Evolutionary conservation across 208 protist species (phyloP).

Genomic region (Herpetomonas muscarum): DNA sequence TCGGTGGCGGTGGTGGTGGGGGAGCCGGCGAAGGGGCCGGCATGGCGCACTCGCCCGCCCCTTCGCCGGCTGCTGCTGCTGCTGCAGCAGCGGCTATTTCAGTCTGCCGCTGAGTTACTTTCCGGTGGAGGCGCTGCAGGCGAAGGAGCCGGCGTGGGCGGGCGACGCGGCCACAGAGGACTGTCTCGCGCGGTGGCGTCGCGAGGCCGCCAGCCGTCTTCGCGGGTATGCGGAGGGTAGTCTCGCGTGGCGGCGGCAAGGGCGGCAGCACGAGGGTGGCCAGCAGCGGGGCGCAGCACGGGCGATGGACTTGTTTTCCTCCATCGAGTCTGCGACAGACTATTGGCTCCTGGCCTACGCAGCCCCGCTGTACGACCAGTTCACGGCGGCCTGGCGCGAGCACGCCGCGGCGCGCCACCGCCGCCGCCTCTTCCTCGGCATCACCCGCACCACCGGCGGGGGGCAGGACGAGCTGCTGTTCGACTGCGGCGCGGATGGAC

Average conservation of each 20-base stretch:
- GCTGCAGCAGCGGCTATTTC: background rate
- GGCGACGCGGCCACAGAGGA: too few relatives aligned
- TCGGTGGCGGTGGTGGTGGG: too few relatives aligned
- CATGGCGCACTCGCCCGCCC: background rate
- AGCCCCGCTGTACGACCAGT: background rate
- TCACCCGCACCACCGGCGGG: background rate
- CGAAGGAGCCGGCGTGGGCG: background rate
- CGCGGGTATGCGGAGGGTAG: too few relatives aligned
- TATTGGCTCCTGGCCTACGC: background rate
- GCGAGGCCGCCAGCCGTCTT: background rate
- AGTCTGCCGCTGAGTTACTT: constrained; percentile 37
- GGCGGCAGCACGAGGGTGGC: too few relatives aligned
- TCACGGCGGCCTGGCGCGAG: background rate
- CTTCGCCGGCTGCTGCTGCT: background rate
- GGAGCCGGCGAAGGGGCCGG: background rate
- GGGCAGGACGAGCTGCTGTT: background rate
- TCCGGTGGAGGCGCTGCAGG: constrained; percentile 10
- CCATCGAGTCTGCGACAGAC: background rate
- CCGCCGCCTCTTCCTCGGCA: background rate
- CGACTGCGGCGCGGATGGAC: background rate
- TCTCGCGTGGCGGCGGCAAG: background rate
- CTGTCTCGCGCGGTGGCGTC: too few relatives aligned
- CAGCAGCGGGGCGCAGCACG: too few relatives aligned
- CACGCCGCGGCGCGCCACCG: background rate
- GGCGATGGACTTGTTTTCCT: too few relatives aligned